These are phyloP conservation scores for Exobasidium cylindrosporum DNA, from an alignment of 1,284 basidiomycete species.

Conservation along the genomic window DNA sequence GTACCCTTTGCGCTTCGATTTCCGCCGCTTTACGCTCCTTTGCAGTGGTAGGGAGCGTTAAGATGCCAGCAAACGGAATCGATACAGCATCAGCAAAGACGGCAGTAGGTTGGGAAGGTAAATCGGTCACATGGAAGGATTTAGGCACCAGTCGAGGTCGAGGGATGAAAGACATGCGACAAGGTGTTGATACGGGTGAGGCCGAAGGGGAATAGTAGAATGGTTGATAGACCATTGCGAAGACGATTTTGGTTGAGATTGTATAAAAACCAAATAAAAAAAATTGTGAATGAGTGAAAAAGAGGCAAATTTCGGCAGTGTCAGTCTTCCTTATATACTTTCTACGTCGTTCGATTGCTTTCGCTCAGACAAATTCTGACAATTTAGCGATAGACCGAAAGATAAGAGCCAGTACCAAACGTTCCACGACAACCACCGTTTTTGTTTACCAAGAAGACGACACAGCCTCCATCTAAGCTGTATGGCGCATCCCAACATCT, in stretches of 20 bases:
- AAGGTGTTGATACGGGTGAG: not conserved
- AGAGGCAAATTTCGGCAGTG: too few relatives aligned
- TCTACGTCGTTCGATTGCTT: too few relatives aligned
- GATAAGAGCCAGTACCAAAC: too few relatives aligned
- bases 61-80: not conserved
- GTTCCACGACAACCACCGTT: too few relatives aligned
- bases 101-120: conserved; percentile 6
- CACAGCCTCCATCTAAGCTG: too few relatives aligned
- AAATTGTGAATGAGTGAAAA: too few relatives aligned
- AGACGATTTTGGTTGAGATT: not conserved
- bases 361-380: too few relatives aligned
- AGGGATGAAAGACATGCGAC: not conserved
- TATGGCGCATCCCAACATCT: too few relatives aligned
- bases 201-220: not conserved
- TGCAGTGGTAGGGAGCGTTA: not conserved
- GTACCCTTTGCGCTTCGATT: conserved; percentile 27
- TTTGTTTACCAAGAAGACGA: too few relatives aligned
- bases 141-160: conserved; percentile 5
- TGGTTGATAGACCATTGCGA: not conserved
- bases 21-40: conserved; percentile 43
- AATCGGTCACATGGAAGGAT: conserved; percentile 1
- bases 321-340: too few relatives aligned
- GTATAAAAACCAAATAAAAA: too few relatives aligned
- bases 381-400: too few relatives aligned
- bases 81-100: not conserved